Conservation (phyloP, 2,329 filamentous ascomycete species). For the Pezicula radicicola region DNA sequence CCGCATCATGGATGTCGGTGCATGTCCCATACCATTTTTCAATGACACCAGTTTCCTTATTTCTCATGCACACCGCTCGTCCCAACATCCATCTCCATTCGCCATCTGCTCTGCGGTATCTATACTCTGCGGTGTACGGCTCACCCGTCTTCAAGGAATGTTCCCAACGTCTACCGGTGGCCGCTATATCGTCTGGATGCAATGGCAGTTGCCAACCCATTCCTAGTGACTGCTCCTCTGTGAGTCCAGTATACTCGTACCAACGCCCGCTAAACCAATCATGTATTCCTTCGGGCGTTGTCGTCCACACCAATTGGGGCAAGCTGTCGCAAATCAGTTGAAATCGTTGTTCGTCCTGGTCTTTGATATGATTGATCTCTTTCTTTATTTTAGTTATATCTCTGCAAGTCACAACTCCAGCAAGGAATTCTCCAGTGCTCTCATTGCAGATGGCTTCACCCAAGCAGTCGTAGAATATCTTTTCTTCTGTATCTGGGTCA, state of each 20-base stretch:
- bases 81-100: conserved; percentile 79
- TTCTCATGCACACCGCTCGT: conserved; percentile 64
- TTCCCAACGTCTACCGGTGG: conserved; percentile 55
- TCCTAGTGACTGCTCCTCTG: conserved; percentile 59
- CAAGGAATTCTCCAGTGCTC: conserved; percentile 67
- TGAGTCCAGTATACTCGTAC: conserved; percentile 75
- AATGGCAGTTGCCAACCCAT: conserved; percentile 61
- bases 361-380: conserved; percentile 66
- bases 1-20: conserved; percentile 74
- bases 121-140: conserved; percentile 68
- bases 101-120: conserved; percentile 63
- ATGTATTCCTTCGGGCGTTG: conserved; percentile 59
- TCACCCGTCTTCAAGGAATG: conserved; percentile 65
- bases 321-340: conserved; percentile 73
- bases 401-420: conserved; percentile 67
- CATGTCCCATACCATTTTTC: conserved; percentile 81
- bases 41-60: conserved; percentile 63
- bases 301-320: conserved; percentile 73
- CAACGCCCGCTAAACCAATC: conserved; percentile 78
- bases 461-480: conserved; percentile 59
- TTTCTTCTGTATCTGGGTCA: conserved; percentile 47
- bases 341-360: conserved; percentile 71
- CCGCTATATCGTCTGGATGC: conserved; percentile 65
- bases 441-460: conserved; percentile 68
- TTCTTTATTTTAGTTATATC: conserved; percentile 70